These are phyloP conservation scores for Globisporangium mamillatum DNA, from an alignment of 352 stramenopile species.

Conservation along the genomic window DNA sequence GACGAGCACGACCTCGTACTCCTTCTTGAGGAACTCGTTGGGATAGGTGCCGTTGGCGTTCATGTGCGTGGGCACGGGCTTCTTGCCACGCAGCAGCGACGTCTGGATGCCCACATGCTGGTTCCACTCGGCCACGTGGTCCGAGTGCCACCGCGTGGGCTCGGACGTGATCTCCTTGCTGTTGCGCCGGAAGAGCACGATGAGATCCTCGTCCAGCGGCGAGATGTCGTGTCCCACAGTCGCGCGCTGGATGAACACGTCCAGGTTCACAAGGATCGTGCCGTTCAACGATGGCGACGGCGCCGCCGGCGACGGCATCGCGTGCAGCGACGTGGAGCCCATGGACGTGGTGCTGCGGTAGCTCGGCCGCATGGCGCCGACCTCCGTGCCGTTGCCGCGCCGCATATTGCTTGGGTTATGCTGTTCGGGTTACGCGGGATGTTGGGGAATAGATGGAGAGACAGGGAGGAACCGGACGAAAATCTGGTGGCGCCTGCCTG, in stretches of 20 bases:
- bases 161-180: conserved; percentile 77
- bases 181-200: conserved; percentile 82
- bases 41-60: conserved; percentile 11
- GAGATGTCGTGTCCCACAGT: conserved; percentile 77
- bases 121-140: conserved; percentile 76
- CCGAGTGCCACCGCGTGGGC: conserved; percentile 56
- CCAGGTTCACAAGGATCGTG: conserved; percentile 71
- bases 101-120: conserved; percentile 79
- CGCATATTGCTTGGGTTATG: conserved; percentile 23
- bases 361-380: conserved; percentile 26
- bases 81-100: conserved; percentile 61
- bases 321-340: background rate
- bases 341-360: conserved; percentile 26
- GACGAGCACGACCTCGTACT: conserved; percentile 82
- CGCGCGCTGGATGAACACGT: conserved; percentile 66
- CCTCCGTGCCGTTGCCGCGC: conserved; percentile 21
- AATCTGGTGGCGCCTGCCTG: background rate
- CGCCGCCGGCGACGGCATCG: background rate
- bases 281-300: conserved; percentile 15
- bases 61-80: conserved; percentile 16
- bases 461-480: background rate
- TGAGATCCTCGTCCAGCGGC: conserved; percentile 65
- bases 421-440: conserved; percentile 2
- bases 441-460: conserved; percentile 21
- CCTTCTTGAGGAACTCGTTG: conserved; percentile 64